Evolutionary conservation across 768 basidiomycete genomes (phyloP).

Genomic region (Mycena olivaceomarginata): DNA sequence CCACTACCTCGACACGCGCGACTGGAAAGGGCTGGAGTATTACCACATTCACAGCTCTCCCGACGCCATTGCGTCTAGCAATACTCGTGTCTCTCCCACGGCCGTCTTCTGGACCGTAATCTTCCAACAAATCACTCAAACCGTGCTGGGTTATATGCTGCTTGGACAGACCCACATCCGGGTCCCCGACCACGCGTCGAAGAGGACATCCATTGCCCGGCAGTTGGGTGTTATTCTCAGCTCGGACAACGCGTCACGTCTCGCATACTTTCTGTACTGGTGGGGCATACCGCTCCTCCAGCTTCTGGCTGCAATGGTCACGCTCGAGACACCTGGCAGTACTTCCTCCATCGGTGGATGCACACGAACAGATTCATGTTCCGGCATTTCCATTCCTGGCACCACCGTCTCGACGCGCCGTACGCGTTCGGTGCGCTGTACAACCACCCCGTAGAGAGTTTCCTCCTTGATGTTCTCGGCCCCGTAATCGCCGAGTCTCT

Average conservation of each 20-base stretch:
- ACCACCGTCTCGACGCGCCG: conserved; percentile 97
- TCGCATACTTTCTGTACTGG: conserved; percentile 89
- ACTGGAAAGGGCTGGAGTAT: conserved; percentile 86
- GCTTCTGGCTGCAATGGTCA: conserved; percentile 89
- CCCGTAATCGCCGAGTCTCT: conserved; percentile 84
- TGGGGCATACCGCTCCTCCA: conserved; percentile 90
- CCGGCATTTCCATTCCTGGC: conserved; percentile 93
- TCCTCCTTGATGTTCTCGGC: conserved; percentile 91
- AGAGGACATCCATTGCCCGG: conserved; percentile 63
- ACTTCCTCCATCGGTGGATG: conserved; percentile 95
- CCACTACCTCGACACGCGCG: conserved; percentile 86
- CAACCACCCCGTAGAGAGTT: conserved; percentile 97
- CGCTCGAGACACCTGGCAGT: conserved; percentile 99
- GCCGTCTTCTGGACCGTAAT: conserved; percentile 90
- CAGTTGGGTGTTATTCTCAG: conserved; percentile 63
- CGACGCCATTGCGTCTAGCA: conserved; percentile 81
- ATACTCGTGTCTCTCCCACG: conserved; percentile 77
- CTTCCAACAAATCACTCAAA: conserved; percentile 93
- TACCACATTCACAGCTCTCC: conserved; percentile 92
- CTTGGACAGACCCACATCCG: conserved; percentile 59
- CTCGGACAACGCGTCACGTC: conserved; percentile 62
- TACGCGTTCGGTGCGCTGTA: conserved; percentile 99
- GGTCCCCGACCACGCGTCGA: conserved; percentile 60
- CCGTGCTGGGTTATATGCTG: conserved; percentile 83
- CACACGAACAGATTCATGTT: conserved; percentile 95